Evolutionary conservation across 805 yeast species (phyloP), one percentile per base, ranked within the genome.

Genomic region (Blastobotrys parvus): DNA sequence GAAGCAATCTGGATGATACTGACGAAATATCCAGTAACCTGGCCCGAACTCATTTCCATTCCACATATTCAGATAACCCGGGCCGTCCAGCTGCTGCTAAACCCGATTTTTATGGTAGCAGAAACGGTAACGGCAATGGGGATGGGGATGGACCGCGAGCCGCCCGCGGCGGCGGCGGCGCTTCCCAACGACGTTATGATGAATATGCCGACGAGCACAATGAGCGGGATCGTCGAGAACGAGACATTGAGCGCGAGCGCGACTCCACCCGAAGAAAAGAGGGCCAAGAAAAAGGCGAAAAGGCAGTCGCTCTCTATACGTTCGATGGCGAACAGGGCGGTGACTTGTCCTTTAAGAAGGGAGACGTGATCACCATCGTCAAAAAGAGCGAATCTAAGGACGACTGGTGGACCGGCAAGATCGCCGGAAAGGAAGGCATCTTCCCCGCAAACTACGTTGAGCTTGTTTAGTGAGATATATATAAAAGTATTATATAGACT

Each of bases 321-420:
- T 90, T 92, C 62, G 82, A 80, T 41, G 97, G 97, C 21, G 95
- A 89, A 62, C 94, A 90, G 65, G 60, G 72, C n/a, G 97, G 97
- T 4, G 98, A 92, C 62, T 71, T 92, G 56, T 76, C 94, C 3
- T 92, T 92, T 71, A 80, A 77, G 52, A 92, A 92, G 69, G 98
- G 98, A 43, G 98, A 92, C 62, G 82, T 85, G 13, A 85, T 92
- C 53, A 81, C 86, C 35, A 83, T 92, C 51, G 67, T 85, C 44
- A 86, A 88, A 62, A 86, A 84, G 63, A 79, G 92, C 7, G 89
- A 83, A 6, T 82, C 95, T 11, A 77, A 79, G 39, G 95, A 92
- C 61, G 97, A 92, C 61, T 92, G 98, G 98, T 92, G 98, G 98
- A 87, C 96, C 0, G 98, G 98, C 21, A 78, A 83, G 59, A 68